phyloP scores from a whole-genome alignment of 2,329 filamentous ascomycete species.

The Claviceps pazoutovae region DNA sequence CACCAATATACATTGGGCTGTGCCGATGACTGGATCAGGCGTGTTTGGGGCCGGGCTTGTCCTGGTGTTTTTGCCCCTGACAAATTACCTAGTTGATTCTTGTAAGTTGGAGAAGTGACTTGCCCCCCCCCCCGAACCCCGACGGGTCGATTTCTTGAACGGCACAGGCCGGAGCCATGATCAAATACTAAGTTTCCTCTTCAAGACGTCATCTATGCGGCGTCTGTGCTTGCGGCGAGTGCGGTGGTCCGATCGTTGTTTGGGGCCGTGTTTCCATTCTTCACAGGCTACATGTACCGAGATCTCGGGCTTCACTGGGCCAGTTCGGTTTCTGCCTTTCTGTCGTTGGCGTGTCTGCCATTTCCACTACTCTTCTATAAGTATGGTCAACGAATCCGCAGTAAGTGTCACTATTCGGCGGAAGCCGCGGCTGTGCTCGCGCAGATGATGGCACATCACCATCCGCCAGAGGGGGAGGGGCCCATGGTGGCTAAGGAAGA shows the following conservation, averaged over 20 bases:
- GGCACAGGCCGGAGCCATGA: neutral
- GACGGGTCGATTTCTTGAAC: too few relatives aligned
- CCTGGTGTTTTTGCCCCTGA: conserved; percentile 49
- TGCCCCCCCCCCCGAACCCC: too few relatives aligned
- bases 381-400: conserved; percentile 49
- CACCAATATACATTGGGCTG: conserved; percentile 41
- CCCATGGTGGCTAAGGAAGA: conserved; percentile 11
- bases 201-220: conserved; percentile 56
- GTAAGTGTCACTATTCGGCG: conserved; percentile 55
- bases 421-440: conserved; percentile 49
- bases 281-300: conserved; percentile 46
- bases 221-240: conserved; percentile 60
- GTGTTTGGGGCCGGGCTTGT: conserved; percentile 44
- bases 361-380: conserved; percentile 66
- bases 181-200: neutral
- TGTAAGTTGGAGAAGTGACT: conserved; percentile 18
- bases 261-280: conserved; percentile 59
- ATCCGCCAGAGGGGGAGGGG: conserved; percentile 15
- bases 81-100: conserved; percentile 55
- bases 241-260: conserved; percentile 58
- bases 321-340: conserved; percentile 57
- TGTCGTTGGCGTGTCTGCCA: conserved; percentile 56
- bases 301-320: conserved; percentile 64
- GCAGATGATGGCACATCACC: conserved; percentile 23
- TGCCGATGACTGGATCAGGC: conserved; percentile 28